Percentiles rank a stretch among this genome's conserved stretches.
These are phyloP conservation scores for Coemansia umbellata DNA, from an alignment of 192 early-diverging fungal species.

Conservation along the genomic window DNA sequence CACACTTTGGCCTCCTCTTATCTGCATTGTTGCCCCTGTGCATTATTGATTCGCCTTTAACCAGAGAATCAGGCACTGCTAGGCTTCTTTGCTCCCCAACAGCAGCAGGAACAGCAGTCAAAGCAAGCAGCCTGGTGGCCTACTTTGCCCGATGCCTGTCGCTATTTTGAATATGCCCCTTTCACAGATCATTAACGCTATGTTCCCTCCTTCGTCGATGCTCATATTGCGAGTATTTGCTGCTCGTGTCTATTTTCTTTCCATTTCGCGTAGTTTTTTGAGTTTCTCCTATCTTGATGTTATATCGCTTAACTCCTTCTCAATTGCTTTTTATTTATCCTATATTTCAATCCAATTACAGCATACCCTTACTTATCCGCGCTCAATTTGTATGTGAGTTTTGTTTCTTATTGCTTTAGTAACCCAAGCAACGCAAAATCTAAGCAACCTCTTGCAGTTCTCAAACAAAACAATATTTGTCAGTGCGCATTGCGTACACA, in stretches of 20 bases:
- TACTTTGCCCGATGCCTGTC: neutral
- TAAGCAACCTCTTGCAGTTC: too few relatives aligned
- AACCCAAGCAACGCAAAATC: too few relatives aligned
- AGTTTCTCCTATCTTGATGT: neutral
- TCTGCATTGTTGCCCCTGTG: neutral
- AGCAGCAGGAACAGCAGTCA: neutral
- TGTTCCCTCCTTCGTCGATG: neutral
- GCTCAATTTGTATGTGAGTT: too few relatives aligned
- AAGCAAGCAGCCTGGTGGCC: neutral
- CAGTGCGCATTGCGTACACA: too few relatives aligned
- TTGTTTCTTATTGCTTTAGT: too few relatives aligned
- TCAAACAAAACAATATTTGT: too few relatives aligned
- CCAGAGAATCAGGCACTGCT: neutral
- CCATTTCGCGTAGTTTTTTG: neutral
- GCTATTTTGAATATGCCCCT: too few relatives aligned
- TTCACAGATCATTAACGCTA: neutral
- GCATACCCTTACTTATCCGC: too few relatives aligned
- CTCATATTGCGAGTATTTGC: constrained; percentile 4
- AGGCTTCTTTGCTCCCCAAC: neutral
- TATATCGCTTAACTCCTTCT: neutral
- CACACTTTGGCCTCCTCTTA: neutral
- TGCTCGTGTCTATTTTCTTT: neutral
- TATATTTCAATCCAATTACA: too few relatives aligned
- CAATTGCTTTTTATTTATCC: too few relatives aligned
- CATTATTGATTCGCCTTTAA: neutral